Conservation (phyloP, 2,329 filamentous ascomycete species). For the Hypomyces perniciosus region DNA sequence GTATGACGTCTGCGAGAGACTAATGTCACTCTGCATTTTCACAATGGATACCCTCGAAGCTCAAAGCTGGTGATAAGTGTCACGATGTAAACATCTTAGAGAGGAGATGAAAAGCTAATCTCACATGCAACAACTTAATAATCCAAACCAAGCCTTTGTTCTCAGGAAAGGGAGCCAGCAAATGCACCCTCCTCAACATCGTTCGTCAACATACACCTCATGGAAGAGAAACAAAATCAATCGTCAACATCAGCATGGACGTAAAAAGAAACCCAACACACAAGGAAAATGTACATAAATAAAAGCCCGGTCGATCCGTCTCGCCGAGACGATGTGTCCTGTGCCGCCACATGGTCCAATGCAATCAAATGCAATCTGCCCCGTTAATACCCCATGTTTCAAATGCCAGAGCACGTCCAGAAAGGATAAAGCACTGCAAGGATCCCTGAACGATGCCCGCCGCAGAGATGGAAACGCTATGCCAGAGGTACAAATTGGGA, state of each 20-base stretch:
- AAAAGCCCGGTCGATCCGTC: neutral
- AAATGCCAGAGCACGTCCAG: neutral
- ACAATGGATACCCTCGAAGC: no score
- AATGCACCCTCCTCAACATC: no score
- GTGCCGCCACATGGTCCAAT: slow-evolving; percentile 10
- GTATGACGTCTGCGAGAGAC: no score
- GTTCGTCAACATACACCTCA: neutral
- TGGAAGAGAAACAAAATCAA: neutral
- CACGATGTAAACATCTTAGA: no score
- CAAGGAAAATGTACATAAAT: neutral
- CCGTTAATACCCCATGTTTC: slow-evolving; percentile 2
- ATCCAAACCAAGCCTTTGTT: no score
- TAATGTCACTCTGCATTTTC: no score
- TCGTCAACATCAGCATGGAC: neutral
- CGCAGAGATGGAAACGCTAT: neutral
- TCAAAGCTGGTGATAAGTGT: no score
- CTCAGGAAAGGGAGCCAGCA: no score
- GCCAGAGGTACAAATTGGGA: neutral
- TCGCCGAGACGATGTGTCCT: slow-evolving; percentile 2
- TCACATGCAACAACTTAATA: no score
- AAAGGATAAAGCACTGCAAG: neutral
- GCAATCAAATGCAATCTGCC: slow-evolving; percentile 7
- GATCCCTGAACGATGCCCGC: neutral
- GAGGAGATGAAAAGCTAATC: no score
- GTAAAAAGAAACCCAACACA: neutral